Evolutionary conservation across 495 filamentous ascomycete genomes (phyloP).

Genomic region (Podospora tetraspora): DNA sequence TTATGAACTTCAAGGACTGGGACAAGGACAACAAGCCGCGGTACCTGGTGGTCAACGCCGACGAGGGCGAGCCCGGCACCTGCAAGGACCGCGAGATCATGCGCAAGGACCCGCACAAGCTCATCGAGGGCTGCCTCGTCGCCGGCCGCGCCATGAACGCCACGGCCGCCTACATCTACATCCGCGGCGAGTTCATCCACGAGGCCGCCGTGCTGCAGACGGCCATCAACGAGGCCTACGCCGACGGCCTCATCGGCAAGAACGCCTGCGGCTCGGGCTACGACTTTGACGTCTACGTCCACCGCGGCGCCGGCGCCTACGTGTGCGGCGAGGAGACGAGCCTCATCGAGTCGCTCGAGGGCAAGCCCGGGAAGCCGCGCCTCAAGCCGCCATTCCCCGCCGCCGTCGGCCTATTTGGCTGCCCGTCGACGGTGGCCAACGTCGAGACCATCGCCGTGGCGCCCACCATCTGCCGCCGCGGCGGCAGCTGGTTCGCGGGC

Average conservation of each 20-base stretch:
- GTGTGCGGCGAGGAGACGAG: constrained; percentile 98
- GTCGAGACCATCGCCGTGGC: constrained; percentile 95
- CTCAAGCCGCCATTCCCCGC: constrained; percentile 98
- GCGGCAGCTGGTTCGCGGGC: constrained; percentile 81
- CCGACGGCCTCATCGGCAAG: constrained; percentile 89
- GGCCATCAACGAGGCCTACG: constrained; percentile 96
- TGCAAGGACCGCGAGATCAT: constrained; percentile 99
- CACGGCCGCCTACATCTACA: constrained; percentile 98
- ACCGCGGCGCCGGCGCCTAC: constrained; percentile 96
- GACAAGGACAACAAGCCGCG: constrained; percentile 95
- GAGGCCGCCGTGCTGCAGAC: constrained; percentile 90
- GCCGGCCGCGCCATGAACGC: constrained; percentile 97
- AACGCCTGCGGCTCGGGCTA: constrained; percentile 95
- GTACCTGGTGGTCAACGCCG: constrained; percentile 95
- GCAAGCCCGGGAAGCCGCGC: constrained; percentile 96
- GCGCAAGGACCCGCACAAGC: constrained; percentile 99
- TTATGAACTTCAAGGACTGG: constrained; percentile 99
- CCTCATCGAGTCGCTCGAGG: constrained; percentile 94
- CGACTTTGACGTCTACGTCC: constrained; percentile 95
- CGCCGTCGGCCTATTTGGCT: constrained; percentile 93
- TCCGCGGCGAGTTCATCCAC: constrained; percentile 97
- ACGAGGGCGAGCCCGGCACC: constrained; percentile 97
- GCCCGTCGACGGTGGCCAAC: constrained; percentile 95
- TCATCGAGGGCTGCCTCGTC: constrained; percentile 93
- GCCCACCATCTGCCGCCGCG: constrained; percentile 91